Evolutionary conservation across 352 stramenopile genomes (phyloP).

Genomic region (Globisporangium abappressorium): DNA sequence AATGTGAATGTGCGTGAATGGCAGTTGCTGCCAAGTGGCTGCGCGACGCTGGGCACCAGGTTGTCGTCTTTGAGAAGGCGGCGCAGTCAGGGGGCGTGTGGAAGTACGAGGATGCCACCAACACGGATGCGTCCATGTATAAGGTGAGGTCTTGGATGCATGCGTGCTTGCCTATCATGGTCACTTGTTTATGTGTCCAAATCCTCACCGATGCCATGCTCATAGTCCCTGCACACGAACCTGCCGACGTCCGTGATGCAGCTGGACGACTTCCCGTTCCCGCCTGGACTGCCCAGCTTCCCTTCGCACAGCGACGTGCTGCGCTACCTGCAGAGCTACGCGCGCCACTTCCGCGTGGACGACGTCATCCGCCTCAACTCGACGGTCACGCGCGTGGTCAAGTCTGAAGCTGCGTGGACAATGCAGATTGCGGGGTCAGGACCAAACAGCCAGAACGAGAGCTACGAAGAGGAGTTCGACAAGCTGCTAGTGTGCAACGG

Average conservation of each 20-base stretch:
- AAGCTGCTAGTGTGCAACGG: constrained; percentile 78
- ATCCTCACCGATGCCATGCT: not conserved
- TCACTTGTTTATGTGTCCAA: not conserved
- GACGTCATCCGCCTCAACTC: constrained; percentile 48
- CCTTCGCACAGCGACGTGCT: constrained; percentile 62
- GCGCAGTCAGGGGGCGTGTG: constrained; percentile 66
- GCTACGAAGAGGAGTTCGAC: constrained; percentile 70
- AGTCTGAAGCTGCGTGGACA: constrained; percentile 32
- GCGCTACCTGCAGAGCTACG: constrained; percentile 69
- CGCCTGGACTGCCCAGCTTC: constrained; percentile 49
- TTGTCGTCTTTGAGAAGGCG: constrained; percentile 75
- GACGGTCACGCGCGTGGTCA: constrained; percentile 47
- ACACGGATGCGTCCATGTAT: constrained; percentile 63
- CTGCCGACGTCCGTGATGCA: constrained; percentile 81
- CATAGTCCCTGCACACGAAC: constrained; percentile 76
- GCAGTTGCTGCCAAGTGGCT: constrained; percentile 71
- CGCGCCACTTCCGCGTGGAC: constrained; percentile 47
- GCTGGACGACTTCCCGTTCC: constrained; percentile 63
- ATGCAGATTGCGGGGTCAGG: constrained; percentile 31
- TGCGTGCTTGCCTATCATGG: not conserved
- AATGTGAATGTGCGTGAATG: not conserved
- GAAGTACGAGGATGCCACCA: constrained; percentile 59
- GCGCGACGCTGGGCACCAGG: constrained; percentile 56
- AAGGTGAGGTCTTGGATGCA: constrained; percentile 30
- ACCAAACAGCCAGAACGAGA: constrained; percentile 18